Base-by-base conservation (phyloP, 202 grass and related monocot species). In the Cymbopogon flexuosus region DNA sequence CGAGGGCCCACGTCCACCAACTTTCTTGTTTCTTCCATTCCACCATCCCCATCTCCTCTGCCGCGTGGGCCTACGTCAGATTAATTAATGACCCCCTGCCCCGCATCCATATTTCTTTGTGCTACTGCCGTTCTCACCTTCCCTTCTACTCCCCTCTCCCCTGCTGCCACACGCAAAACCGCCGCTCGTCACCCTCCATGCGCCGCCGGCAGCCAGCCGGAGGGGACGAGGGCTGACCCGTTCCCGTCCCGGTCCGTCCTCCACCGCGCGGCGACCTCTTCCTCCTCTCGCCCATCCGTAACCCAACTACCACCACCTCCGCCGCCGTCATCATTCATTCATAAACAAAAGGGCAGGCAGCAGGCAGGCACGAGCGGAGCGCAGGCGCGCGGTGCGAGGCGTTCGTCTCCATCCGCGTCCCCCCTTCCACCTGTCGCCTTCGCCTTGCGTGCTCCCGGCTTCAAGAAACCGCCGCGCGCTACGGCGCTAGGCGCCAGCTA, bases 381-480 rank as follows among this genome's bases (percentile, higher is more conserved):
- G 4, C 31, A 33, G 27, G 52, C n/a, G 21, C 59, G 43, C 8
- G 75, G 75, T 21, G 51, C 49, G 18, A 54, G 52, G 16, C 49
- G 18, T 36, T 5, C 37, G 37, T 40, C 37, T 13, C 5, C 42
- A 3, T 5, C n/a, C 60, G 59, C 1, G 40, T 10, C 8, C 10
- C 10, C 24, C 40, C 39, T 33, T 62, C 75, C 81, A 57, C 58
- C 60, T 19, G 69, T 39, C 10, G 21, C 57, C 58, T 60, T 18
- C 57, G 10, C 8, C 52, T 60, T 39, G 37, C 51, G 74, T 74
- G 42, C 23, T 59, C 47, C 63, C 41, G 68, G 84, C 70, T 39
- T 68, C 77, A 80, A 74, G 84, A 74, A 85, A 73, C 68, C 71
- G 76, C 83, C 9, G 33, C 4, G 1, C 15, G 62, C 36, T 27